A percentile compares a stretch with the other conserved stretches of the same genome.
phyloP scores from a whole-genome alignment of 2,329 filamentous ascomycete species.

The Monosporascus cannonballus region DNA sequence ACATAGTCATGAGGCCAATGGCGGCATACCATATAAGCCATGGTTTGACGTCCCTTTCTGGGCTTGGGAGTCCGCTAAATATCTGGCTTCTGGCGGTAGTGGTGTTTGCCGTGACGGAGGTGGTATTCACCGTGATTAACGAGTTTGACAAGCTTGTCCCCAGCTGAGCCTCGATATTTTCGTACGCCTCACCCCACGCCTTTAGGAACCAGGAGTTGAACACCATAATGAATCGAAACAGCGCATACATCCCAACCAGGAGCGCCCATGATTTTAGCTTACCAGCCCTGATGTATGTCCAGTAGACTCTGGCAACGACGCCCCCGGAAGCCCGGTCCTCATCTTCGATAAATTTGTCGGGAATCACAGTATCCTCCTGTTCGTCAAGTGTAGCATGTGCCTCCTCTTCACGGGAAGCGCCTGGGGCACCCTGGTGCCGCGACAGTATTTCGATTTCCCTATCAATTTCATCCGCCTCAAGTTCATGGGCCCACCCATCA shows the following conservation, averaged over 20 bases:
- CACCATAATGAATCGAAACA: constrained; percentile 60
- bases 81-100: constrained; percentile 17
- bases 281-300: constrained; percentile 79
- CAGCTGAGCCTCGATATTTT: constrained; percentile 19
- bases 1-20: constrained; percentile 55
- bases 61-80: constrained; percentile 55
- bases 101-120: background rate
- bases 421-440: constrained; percentile 16
- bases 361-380: constrained; percentile 45
- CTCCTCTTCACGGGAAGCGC: constrained; percentile 24
- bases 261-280: constrained; percentile 66
- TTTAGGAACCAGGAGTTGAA: constrained; percentile 77
- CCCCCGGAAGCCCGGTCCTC: constrained; percentile 69
- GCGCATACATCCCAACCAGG: constrained; percentile 54
- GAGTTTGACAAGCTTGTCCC: constrained; percentile 4
- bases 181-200: constrained; percentile 76
- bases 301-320: constrained; percentile 71
- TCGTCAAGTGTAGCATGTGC: constrained; percentile 26
- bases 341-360: constrained; percentile 74
- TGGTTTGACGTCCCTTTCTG: constrained; percentile 58
- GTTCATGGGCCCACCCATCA: constrained; percentile 49
- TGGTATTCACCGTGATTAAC: background rate
- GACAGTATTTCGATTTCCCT: constrained; percentile 29
- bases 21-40: constrained; percentile 70
- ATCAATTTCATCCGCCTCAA: constrained; percentile 39